A percentile compares a stretch with the other conserved stretches of the same genome.
Conservation (phyloP, 345 rosid species). For the Limnanthes douglasii region DNA sequence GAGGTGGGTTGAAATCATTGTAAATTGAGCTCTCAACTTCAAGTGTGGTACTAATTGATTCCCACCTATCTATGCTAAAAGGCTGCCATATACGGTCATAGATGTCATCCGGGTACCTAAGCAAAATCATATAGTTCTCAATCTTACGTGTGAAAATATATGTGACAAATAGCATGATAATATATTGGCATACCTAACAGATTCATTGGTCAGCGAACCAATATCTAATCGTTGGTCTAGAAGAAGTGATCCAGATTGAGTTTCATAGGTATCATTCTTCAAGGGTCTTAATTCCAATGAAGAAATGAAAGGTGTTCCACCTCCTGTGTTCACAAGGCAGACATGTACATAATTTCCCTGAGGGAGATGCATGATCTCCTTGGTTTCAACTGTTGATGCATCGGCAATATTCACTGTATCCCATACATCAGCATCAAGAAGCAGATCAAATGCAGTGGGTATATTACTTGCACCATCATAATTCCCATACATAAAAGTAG, state of each 20-base stretch:
- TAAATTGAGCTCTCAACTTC: not conserved
- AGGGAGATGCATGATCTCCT: slow-evolving; percentile 2
- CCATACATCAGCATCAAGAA: slow-evolving; percentile 1
- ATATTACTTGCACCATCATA: not conserved
- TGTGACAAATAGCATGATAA: too few relatives aligned
- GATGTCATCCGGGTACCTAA: slow-evolving; percentile 7
- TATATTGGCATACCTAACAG: not conserved
- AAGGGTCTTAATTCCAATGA: slow-evolving; percentile 3
- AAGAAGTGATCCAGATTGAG: not conserved
- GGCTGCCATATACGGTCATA: slow-evolving; percentile 1
- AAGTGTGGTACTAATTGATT: slow-evolving; percentile 1
- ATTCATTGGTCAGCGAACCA: not conserved
- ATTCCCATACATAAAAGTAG: slow-evolving; percentile 2
- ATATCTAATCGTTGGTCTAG: not conserved
- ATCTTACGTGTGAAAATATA: too few relatives aligned
- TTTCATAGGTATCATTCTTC: not conserved
- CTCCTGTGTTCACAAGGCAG: slow-evolving; percentile 3
- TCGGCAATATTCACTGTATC: not conserved
- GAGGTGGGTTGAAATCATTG: not conserved
- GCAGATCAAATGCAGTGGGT: slow-evolving; percentile 5
- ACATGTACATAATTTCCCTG: not conserved
- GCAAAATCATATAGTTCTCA: too few relatives aligned
- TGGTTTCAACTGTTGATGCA: not conserved
- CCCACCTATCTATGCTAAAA: not conserved
- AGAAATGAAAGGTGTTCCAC: slow-evolving; percentile 1